phyloP scores from a whole-genome alignment of 2,329 filamentous ascomycete species.

The Thermomyces lanuginosus region DNA sequence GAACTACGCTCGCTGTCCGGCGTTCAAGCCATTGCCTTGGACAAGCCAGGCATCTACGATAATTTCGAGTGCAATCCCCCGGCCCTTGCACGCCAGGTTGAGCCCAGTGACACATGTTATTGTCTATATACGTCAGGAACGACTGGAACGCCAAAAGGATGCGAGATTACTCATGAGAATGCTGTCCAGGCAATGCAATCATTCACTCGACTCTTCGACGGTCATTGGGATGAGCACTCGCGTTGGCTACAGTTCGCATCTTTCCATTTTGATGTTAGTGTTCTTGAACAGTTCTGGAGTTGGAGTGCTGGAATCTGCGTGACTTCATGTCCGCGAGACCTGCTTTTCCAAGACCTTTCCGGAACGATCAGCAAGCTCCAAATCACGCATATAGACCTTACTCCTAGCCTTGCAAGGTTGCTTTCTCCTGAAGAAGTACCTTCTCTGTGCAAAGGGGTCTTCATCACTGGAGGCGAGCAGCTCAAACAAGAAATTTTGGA shows the following conservation, averaged over 20 bases:
- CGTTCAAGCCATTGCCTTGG: conserved; percentile 32
- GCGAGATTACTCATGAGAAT: conserved; percentile 76
- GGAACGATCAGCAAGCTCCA: conserved; percentile 51
- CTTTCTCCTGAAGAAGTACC: conserved; percentile 68
- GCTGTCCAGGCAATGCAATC: conserved; percentile 77
- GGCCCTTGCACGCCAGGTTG: conserved; percentile 17
- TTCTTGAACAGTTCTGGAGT: conserved; percentile 88
- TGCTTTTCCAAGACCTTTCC: conserved; percentile 71
- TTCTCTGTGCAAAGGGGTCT: conserved; percentile 62
- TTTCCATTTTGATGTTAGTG: conserved; percentile 86
- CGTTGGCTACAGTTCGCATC: conserved; percentile 87
- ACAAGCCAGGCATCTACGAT: conserved; percentile 23
- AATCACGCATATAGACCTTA: conserved; percentile 85
- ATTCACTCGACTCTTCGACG: conserved; percentile 61
- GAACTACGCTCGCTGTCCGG: conserved; percentile 20
- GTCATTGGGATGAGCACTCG: conserved; percentile 56
- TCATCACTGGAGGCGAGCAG: conserved; percentile 83
- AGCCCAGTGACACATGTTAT: conserved; percentile 50
- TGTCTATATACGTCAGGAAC: conserved; percentile 80
- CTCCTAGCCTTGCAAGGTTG: conserved; percentile 67
- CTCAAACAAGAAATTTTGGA: conserved; percentile 80
- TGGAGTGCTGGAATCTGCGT: conserved; percentile 83
- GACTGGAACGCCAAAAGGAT: conserved; percentile 74
- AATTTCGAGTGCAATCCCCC: conserved; percentile 20
- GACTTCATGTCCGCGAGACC: conserved; percentile 63